phyloP scores from a whole-genome alignment of 495 filamentous ascomycete species.

The Penicillium taxi region DNA sequence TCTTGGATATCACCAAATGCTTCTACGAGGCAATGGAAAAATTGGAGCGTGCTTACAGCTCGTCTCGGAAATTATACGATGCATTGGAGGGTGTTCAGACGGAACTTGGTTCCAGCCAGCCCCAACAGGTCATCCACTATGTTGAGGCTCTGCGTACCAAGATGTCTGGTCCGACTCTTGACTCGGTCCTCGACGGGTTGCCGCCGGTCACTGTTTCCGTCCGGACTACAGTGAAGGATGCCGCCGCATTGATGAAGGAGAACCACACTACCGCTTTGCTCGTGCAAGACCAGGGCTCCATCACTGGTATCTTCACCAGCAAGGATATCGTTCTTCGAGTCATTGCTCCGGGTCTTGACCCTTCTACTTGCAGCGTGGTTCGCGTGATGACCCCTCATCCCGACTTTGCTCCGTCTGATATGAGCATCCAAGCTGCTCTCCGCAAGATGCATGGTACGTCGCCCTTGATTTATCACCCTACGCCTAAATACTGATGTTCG shows the following conservation, averaged over 20 bases:
- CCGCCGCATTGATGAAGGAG: slow-evolving; percentile 92
- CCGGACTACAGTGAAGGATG: slow-evolving; percentile 90
- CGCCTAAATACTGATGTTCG: slow-evolving; percentile 10
- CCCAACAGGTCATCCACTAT: slow-evolving; percentile 97
- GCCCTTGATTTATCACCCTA: neutral
- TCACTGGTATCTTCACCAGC: slow-evolving; percentile 98
- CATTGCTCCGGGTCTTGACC: slow-evolving; percentile 93
- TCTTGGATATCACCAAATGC: slow-evolving; percentile 98
- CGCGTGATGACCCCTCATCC: slow-evolving; percentile 98
- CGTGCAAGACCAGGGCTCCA: slow-evolving; percentile 92
- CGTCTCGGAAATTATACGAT: slow-evolving; percentile 92
- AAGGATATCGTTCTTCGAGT: slow-evolving; percentile 98
- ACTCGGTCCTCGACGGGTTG: slow-evolving; percentile 84
- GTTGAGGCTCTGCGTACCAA: slow-evolving; percentile 90
- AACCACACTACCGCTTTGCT: slow-evolving; percentile 94
- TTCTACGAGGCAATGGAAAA: slow-evolving; percentile 99
- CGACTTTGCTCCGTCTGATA: slow-evolving; percentile 96
- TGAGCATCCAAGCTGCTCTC: slow-evolving; percentile 96
- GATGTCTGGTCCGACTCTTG: slow-evolving; percentile 96
- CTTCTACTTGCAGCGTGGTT: slow-evolving; percentile 90
- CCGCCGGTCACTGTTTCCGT: slow-evolving; percentile 93
- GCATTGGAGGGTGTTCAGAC: slow-evolving; percentile 98
- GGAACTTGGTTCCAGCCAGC: slow-evolving; percentile 90
- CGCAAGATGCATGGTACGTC: slow-evolving; percentile 95
- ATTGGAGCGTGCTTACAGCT: slow-evolving; percentile 91